These are phyloP conservation scores for Podospora australis DNA, from an alignment of 495 filamentous ascomycete species.

Conservation along the genomic window DNA sequence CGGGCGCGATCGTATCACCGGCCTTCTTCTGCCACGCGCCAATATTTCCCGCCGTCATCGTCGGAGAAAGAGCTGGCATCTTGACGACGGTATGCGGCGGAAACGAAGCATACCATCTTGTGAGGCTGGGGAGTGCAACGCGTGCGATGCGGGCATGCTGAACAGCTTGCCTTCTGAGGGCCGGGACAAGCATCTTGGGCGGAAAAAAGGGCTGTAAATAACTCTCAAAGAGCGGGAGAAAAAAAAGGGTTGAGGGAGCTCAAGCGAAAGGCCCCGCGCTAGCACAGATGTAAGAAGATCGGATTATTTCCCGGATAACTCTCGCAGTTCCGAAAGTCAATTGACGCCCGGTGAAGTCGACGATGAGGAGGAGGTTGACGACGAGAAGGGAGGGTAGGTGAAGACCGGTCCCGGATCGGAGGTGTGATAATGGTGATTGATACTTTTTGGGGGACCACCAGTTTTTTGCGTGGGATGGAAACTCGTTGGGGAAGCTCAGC, in stretches of 20 bases:
- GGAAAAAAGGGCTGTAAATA: slow-evolving; percentile 19
- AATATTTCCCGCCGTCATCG: slow-evolving; percentile 95
- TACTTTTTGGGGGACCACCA: slow-evolving; percentile 16
- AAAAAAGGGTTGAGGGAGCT: slow-evolving; percentile 14
- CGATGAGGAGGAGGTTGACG: neutral
- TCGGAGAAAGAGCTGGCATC: slow-evolving; percentile 98
- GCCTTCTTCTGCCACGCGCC: slow-evolving; percentile 96
- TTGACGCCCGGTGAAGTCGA: slow-evolving; percentile 12
- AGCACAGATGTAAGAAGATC: neutral
- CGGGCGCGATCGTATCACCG: slow-evolving; percentile 79
- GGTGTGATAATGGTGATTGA: slow-evolving; percentile 18
- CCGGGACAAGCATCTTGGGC: slow-evolving; percentile 47
- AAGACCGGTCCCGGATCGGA: slow-evolving; percentile 19
- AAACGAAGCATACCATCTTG: slow-evolving; percentile 61
- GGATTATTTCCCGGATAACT: neutral
- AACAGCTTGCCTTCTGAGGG: slow-evolving; percentile 49
- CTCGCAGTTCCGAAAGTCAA: slow-evolving; percentile 11
- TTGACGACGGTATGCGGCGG: slow-evolving; percentile 89
- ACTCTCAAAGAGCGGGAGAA: slow-evolving; percentile 13
- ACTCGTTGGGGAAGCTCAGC: slow-evolving; percentile 26
- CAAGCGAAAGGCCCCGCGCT: slow-evolving; percentile 21
- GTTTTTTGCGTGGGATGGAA: slow-evolving; percentile 27
- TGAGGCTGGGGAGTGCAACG: slow-evolving; percentile 39
- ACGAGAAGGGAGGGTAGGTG: slow-evolving; percentile 5
- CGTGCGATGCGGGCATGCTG: slow-evolving; percentile 37